A percentile compares a stretch with the other conserved stretches of the same genome.
These are phyloP conservation scores for Aaosphaeria pasadenensis DNA, from an alignment of 2,329 filamentous ascomycete species.

Conservation along the genomic window DNA sequence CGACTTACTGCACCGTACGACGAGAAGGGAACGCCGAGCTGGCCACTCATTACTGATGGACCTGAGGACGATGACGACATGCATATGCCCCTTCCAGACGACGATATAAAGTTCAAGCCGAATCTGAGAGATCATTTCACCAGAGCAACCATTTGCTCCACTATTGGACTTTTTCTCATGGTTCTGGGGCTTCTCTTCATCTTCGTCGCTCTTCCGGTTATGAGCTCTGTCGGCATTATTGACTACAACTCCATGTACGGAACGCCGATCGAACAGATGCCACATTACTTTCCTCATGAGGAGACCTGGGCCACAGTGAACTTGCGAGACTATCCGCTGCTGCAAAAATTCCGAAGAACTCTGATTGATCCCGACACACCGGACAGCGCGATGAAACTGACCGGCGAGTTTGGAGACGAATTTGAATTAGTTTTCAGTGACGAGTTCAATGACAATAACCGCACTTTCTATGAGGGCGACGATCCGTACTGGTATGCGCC, in stretches of 20 bases:
- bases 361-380: conserved; percentile 56
- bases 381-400: conserved; percentile 42
- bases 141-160: conserved; percentile 42
- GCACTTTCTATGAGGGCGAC: conserved; percentile 57
- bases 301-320: conserved; percentile 49
- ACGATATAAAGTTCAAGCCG: conserved; percentile 45
- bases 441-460: conserved; percentile 53
- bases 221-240: conserved; percentile 44
- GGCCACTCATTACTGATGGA: conserved; percentile 49
- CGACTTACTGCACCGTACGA: conserved; percentile 43
- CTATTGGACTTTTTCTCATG: conserved; percentile 45
- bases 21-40: conserved; percentile 40
- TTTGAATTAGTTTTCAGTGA: conserved; percentile 55
- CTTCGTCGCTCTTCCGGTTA: conserved; percentile 51
- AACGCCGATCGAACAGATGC: conserved; percentile 41
- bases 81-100: conserved; percentile 52
- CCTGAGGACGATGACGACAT: conserved; percentile 54
- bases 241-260: conserved; percentile 39
- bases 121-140: conserved; percentile 46
- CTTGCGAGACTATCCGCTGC: conserved; percentile 41
- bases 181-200: conserved; percentile 47
- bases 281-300: conserved; percentile 20
- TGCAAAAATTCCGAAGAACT: conserved; percentile 47
- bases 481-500: conserved; percentile 55
- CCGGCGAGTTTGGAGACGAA: conserved; percentile 45